Percentiles rank a stretch among this genome's conserved stretches.
Evolutionary conservation across 2,329 filamentous ascomycete genomes (phyloP).

Genomic region (Aspergillus carbonarius): DNA sequence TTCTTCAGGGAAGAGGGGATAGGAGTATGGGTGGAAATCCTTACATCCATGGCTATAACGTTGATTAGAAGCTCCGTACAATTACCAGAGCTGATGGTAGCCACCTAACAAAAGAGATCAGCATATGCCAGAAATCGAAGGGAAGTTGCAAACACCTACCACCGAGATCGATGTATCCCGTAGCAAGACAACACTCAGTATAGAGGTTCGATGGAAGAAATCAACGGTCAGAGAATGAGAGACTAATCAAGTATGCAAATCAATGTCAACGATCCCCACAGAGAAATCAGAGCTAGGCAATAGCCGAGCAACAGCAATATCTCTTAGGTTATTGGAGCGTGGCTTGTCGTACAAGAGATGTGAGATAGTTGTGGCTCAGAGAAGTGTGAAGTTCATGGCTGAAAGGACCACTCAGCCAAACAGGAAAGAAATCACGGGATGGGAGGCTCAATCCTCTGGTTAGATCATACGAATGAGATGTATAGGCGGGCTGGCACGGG

Average conservation of each 20-base stretch:
- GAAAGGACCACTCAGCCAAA: background rate
- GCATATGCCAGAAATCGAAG: background rate
- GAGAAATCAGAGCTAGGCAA: background rate
- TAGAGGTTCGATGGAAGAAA: background rate
- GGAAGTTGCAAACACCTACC: background rate
- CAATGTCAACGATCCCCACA: background rate
- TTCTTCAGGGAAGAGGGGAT: background rate
- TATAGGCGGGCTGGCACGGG: conserved; percentile 5
- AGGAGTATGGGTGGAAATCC: background rate
- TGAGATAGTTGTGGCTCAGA: conserved; percentile 4
- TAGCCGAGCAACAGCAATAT: background rate
- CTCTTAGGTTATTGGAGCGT: background rate
- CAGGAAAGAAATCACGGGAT: background rate
- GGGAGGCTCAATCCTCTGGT: background rate
- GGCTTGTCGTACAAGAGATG: conserved; percentile 3
- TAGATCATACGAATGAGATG: conserved; percentile 9
- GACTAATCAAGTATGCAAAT: background rate
- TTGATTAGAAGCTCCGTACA: background rate
- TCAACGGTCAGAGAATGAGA: background rate
- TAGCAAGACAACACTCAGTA: background rate
- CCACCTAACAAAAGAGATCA: background rate
- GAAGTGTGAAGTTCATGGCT: conserved; percentile 5
- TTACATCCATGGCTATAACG: conserved; percentile 14
- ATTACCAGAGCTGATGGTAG: background rate
- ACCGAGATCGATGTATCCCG: background rate